phyloP scores from a whole-genome alignment of 441 rosid species.

The Rhodomyrtus psidioides region DNA sequence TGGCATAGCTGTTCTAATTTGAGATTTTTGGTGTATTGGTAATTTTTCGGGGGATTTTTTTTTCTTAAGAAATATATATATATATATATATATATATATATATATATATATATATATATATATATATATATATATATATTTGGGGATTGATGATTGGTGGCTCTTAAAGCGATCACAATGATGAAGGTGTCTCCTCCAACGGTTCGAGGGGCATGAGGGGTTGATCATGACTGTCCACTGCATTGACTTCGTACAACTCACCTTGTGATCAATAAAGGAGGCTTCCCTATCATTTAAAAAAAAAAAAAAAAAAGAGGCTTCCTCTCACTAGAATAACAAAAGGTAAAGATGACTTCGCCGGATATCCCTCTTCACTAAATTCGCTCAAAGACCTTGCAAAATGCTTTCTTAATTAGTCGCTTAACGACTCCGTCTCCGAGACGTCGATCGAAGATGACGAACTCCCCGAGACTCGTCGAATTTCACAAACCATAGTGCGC shows the following conservation, averaged over 20 bases:
- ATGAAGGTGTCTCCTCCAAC: constrained; percentile 24
- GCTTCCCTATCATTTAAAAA: no score
- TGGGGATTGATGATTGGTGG: not conserved
- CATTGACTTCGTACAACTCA: constrained; percentile 1
- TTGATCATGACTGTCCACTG: constrained; percentile 28
- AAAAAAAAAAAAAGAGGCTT: no score
- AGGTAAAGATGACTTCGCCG: not conserved
- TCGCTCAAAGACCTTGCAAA: not conserved
- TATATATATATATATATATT: no score
- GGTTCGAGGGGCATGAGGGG: constrained; percentile 24
- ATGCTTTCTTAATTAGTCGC: not conserved
- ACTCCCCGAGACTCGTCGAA: no score
- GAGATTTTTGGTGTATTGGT: no score
- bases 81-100: no score
- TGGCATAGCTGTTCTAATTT: no score
- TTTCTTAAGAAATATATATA: not conserved
- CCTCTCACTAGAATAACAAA: no score
- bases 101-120: no score
- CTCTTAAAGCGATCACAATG: constrained; percentile 1
- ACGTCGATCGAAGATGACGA: not conserved
- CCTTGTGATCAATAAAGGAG: not conserved
- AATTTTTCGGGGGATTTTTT: no score
- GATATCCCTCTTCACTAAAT: not conserved
- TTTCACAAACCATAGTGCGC: not conserved
- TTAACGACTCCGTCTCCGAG: not conserved